Evolutionary conservation across 2,329 filamentous ascomycete genomes (phyloP), one percentile per base, ranked within the genome.

Genomic region (Aspergillus cejpii): DNA sequence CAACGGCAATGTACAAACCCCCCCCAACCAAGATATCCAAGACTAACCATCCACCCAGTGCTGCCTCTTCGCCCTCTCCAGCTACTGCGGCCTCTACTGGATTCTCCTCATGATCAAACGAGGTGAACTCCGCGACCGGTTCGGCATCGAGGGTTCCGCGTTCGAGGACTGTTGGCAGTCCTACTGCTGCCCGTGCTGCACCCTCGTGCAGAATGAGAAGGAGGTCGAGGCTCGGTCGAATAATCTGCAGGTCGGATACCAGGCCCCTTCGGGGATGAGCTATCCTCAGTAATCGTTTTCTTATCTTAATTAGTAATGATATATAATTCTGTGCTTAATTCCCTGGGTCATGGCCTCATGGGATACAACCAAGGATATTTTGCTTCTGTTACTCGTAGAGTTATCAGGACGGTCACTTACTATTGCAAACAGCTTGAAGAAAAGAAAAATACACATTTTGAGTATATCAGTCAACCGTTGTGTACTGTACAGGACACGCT

Each of bases 181-280:
- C 11, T 79, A 66, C 60, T 81, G 72, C 65, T 81, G 78, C 59
- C 59, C 67, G 27, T 80, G 76, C 69, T 81, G 78, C 55, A 68
- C 70, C 5, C 61, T 80, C 45, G 69, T 80, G 50, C 79, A 82
- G 65, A 71, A 80, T 44, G 76, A 80, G 56, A 77, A 78, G 52
- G 78, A 81, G 56, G 70, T 58, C 10, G 52, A 57, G 14, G 44
- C 38, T 6, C 52, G 59, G 44, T 48, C 49, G 3, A 45, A 47
- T 3, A 40, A 33, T 5, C 15, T 43, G 19, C 45, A 52, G 21
- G 42, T 44, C 17, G 57, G 55, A 14, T 63, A 63, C 45, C 55
- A 63, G 47, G 43, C 58, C 7, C 52, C 59, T 4, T 31, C 43
- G 26, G 50, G 36, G 5, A 63, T 63, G 60, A 34, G 41, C 5